These are phyloP conservation scores for Eutrema yunnanense DNA, from an alignment of 345 rosid species.

Conservation along the genomic window DNA sequence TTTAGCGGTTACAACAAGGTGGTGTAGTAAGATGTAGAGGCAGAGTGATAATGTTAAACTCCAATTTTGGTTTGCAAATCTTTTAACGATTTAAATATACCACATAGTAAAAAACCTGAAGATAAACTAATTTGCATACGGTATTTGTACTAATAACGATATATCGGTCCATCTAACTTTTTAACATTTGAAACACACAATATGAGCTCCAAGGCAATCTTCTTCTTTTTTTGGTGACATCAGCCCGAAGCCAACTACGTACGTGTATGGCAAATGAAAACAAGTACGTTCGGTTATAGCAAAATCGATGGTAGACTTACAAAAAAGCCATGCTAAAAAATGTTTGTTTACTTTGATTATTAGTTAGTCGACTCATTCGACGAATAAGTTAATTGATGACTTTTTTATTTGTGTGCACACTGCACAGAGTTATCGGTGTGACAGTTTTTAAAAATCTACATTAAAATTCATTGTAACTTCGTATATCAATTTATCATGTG, in stretches of 20 bases:
- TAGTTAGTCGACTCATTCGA: neutral
- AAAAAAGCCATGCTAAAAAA: neutral
- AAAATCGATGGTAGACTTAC: neutral
- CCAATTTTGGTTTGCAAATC: neutral
- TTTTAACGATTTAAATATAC: neutral
- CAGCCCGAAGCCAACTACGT: neutral
- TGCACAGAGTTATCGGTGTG: no score
- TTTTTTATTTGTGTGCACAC: no score
- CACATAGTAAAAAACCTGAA: no score
- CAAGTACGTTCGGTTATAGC: neutral
- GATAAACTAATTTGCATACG: neutral
- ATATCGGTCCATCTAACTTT: neutral
- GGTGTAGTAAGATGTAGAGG: neutral
- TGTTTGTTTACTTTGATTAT: neutral
- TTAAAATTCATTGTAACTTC: neutral
- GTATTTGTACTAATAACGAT: neutral
- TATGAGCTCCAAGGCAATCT: neutral
- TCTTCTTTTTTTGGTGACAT: no score
- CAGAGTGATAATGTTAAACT: neutral
- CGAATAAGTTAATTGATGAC: neutral
- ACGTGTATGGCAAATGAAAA: neutral
- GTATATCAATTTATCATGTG: neutral
- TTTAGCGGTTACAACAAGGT: neutral
- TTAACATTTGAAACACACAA: neutral
- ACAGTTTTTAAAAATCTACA: neutral